Evolutionary conservation across 306 rosid genomes (phyloP), one percentile per base, ranked within the genome.

Genomic region (Sphenostylis stenocarpa): DNA sequence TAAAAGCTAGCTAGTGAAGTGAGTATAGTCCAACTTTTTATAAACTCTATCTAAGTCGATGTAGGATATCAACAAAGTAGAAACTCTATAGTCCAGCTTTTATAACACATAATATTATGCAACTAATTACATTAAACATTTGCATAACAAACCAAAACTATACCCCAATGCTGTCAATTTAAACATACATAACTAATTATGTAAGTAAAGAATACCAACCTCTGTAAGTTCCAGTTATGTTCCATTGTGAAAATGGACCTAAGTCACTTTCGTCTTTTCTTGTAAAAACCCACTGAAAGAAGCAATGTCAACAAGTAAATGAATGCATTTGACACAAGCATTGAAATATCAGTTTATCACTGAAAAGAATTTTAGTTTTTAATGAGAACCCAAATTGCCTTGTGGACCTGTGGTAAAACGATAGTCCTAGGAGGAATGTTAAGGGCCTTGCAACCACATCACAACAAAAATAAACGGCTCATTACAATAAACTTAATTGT

Each of bases 141-240:
- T 69, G 24, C 20, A 61, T 9, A 69, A 21, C 62, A 81, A 48
- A 45, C 56, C 38, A 29, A 72, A 57, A 13, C 57, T 11, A 60
- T 23, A 57, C 26, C 21, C 38, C 57, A 62, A 34, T 28, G 31
- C 24, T 3, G 51, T 34, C 77, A 64, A 39, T 29, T 60, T 44
- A 70, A 62, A 31, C 34, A 34, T 60, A 70, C 17, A 55, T 16
- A n/a, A n/a, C n/a, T n/a, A n/a, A n/a, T 72, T 39, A 36, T 20
- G 45, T 14, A 21, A 75, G 17, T 52, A 70, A 70, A 76, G 78
- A 83, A 79, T 36, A 71, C 95, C 70, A 84, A 95, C 99, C 99
- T 95, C 86, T 88, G 77, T 95, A 95, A 24, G 99, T 95, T 87
- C 99, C 99, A 7, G 90, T 92, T 80, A 95, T 91, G 75, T 95